Percentiles rank a stretch among this genome's conserved stretches.
Evolutionary conservation across 2,329 filamentous ascomycete species (phyloP).

Genomic region (Pseudocercospora crystallina): DNA sequence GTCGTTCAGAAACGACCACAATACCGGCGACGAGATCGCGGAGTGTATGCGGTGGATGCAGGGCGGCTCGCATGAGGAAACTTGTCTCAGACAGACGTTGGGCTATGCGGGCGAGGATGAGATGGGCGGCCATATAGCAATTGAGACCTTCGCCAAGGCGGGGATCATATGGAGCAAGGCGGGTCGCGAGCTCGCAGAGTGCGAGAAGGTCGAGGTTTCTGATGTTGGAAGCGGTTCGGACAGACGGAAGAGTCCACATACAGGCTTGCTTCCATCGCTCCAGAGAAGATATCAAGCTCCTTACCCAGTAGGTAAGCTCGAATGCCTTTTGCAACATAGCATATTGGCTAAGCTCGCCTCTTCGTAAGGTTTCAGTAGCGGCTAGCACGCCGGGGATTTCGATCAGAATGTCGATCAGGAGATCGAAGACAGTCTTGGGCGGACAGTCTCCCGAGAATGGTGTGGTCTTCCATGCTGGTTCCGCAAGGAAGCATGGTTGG

Average conservation of each 20-base stretch:
- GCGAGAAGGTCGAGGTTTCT: slow-evolving; percentile 3
- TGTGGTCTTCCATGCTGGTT: slow-evolving; percentile 6
- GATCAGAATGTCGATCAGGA: slow-evolving; percentile 5
- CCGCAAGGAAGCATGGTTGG: slow-evolving; percentile 7
- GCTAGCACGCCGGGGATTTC: slow-evolving; percentile 9
- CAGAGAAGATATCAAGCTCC: slow-evolving; percentile 3
- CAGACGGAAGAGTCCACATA: slow-evolving; percentile 5
- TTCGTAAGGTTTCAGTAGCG: slow-evolving; percentile 1
- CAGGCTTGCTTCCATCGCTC: slow-evolving; percentile 11
- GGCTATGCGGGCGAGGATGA: slow-evolving; percentile 11
- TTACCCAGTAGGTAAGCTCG: slow-evolving; percentile 6
- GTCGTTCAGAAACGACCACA: slow-evolving; percentile 8
- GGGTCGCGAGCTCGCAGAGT: slow-evolving; percentile 9
- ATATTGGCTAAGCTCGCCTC: slow-evolving; percentile 1
- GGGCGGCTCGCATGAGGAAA: slow-evolving; percentile 4
- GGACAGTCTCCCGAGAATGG: slow-evolving; percentile 11
- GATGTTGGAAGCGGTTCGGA: neutral
- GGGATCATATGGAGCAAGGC: slow-evolving; percentile 1
- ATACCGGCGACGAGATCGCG: slow-evolving; percentile 11
- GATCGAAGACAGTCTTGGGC: slow-evolving; percentile 11
- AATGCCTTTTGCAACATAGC: slow-evolving; percentile 6
- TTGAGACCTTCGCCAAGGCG: slow-evolving; percentile 11
- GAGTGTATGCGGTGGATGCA: slow-evolving; percentile 7
- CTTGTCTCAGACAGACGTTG: slow-evolving; percentile 6
- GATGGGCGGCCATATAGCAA: slow-evolving; percentile 10